These are phyloP conservation scores for Phytophthora litchii DNA, from an alignment of 352 stramenopile species.

Conservation along the genomic window DNA sequence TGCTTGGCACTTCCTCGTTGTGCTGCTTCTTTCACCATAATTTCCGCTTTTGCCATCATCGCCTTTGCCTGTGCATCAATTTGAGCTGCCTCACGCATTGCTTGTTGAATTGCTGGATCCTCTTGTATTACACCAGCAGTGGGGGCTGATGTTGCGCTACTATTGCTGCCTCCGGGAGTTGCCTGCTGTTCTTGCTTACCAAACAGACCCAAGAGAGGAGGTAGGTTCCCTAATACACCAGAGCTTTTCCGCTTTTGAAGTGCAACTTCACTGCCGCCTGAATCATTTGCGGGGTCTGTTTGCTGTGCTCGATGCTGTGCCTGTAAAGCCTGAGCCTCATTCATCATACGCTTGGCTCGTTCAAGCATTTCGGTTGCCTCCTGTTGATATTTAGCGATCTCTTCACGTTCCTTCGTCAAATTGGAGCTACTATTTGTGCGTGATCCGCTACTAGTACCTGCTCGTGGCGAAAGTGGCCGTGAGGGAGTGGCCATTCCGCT, in stretches of 20 bases:
- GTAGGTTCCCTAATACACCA: slow-evolving; percentile 26
- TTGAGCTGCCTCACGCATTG: slow-evolving; percentile 50
- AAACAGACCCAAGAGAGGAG: slow-evolving; percentile 27
- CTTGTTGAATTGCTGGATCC: slow-evolving; percentile 47
- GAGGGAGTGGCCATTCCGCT: slow-evolving; percentile 41
- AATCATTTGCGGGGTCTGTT: background rate
- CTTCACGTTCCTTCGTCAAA: slow-evolving; percentile 60
- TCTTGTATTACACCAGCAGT: slow-evolving; percentile 11
- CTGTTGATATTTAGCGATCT: slow-evolving; percentile 66
- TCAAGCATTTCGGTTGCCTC: slow-evolving; percentile 77
- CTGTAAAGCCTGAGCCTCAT: slow-evolving; percentile 60
- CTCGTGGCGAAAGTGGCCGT: background rate
- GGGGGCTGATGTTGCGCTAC: background rate
- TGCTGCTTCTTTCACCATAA: slow-evolving; percentile 69
- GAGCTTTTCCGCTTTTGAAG: slow-evolving; percentile 23
- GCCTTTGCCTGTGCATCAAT: slow-evolving; percentile 72
- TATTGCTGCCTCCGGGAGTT: slow-evolving; percentile 3
- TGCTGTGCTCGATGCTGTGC: slow-evolving; percentile 20
- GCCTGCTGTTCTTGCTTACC: slow-evolving; percentile 24
- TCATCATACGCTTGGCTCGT: slow-evolving; percentile 74
- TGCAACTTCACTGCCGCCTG: slow-evolving; percentile 1
- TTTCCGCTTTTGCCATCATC: slow-evolving; percentile 77
- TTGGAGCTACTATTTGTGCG: slow-evolving; percentile 14
- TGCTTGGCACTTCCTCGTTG: slow-evolving; percentile 41
- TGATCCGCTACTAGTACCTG: slow-evolving; percentile 8